Conservation (phyloP, 73 alveolate species). For the Paramecium primaurelia region DNA sequence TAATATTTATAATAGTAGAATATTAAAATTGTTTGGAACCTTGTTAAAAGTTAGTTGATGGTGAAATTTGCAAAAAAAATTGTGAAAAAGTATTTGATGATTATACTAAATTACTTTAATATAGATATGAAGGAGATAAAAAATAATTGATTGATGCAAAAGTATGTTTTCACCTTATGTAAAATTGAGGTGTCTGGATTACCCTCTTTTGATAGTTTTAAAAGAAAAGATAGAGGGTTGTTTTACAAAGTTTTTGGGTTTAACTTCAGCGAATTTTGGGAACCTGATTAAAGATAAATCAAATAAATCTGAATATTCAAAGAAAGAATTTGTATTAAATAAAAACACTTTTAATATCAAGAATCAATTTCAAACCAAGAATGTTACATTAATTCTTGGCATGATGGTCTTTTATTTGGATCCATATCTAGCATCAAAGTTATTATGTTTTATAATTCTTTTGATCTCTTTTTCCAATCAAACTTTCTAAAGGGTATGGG, state of each 20-base stretch:
- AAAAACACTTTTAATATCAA: background rate
- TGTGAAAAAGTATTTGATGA: conserved; percentile 22
- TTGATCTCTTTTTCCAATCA: conserved; percentile 76
- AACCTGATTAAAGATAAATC: conserved; percentile 11
- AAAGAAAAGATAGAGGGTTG: conserved; percentile 35
- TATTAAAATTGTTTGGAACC: background rate
- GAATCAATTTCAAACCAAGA: conserved; percentile 46
- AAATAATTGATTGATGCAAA: conserved; percentile 26
- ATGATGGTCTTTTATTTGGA: conserved; percentile 55
- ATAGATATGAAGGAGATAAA: conserved; percentile 22
- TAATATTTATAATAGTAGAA: background rate
- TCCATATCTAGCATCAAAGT: conserved; percentile 47
- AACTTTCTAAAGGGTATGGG: conserved; percentile 74
- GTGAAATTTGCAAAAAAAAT: background rate
- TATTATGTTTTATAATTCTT: conserved; percentile 57
- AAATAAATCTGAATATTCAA: background rate
- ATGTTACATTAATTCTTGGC: conserved; percentile 49
- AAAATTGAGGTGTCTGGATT: background rate
- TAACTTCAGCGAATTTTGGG: conserved; percentile 26
- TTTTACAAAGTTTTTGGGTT: background rate
- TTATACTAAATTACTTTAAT: background rate
- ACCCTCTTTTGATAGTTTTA: conserved; percentile 1
- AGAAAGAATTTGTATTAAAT: background rate
- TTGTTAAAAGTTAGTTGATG: background rate
- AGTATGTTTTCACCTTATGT: background rate